Base-by-base conservation (phyloP, 441 rosid genomes). In the Gossypium lobatum region DNA sequence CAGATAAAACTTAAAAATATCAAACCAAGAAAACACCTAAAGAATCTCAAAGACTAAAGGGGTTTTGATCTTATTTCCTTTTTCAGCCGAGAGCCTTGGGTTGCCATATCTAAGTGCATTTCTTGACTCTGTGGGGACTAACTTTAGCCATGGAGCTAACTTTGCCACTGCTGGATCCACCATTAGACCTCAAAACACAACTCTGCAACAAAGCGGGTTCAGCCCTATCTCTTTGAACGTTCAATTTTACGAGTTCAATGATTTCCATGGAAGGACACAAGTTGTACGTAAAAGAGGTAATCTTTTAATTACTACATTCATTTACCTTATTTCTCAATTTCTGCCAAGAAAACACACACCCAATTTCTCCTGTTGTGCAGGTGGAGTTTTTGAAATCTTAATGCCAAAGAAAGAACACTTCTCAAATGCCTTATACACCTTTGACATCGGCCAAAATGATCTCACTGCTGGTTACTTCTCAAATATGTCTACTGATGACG, bases 401-500 rank as follows among this genome's bases (percentile, higher is more conserved):
- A 39, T 92, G 77, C 93, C 92, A 2, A 83, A 78, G 75, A 79
- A 79, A n/a, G 81, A 81, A 23, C 67, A 64, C 68, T 92, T 92
- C 81, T 79, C 88, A 0, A 54, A 39, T 3, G 97, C 90, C 3
- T 78, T 93, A 72, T 88, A 93, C 86, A 85, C 93, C 4, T 87
- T 93, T 28, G 98, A 93, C 74, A 88, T 93, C 6, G 98, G 97
- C 11, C 97, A 93, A 75, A 93, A 93, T 73, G 97, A 93, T 78
- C 90, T 93, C 52, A 83, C 95, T 0, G 75, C 92, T 0, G 93
- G 78, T 16, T 90, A 83, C 77, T 86, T 86, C 76, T 79, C 71
- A 2, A 89, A 91, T 81, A 84, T 75, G 90, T 73, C 93, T 1
- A 78, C 82, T 0, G 45, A 66, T 55, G 72, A 91, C 82, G 89